Percentiles rank a stretch among this genome's conserved stretches.
phyloP scores from a whole-genome alignment of 2,329 filamentous ascomycete species.

The Pseudopyrenochaeta lycopersici region DNA sequence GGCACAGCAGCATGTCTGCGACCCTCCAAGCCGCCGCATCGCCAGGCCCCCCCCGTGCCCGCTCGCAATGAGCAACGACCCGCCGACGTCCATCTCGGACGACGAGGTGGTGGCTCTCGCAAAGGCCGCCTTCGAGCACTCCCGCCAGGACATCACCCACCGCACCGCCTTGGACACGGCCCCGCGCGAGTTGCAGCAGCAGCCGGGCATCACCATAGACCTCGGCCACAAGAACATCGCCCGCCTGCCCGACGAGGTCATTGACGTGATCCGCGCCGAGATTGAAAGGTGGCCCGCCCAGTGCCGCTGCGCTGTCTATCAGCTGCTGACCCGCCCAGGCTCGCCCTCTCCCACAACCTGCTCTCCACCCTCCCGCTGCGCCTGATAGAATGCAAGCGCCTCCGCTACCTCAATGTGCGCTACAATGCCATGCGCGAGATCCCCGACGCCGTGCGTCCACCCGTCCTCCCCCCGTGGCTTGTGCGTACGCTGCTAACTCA shows the following conservation, averaged over 20 bases:
- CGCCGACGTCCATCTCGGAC: slow-evolving; percentile 61
- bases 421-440: slow-evolving; percentile 77
- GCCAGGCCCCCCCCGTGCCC: slow-evolving; percentile 16
- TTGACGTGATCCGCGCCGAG: slow-evolving; percentile 77
- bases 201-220: slow-evolving; percentile 80
- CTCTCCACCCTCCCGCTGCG: slow-evolving; percentile 73
- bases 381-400: slow-evolving; percentile 77
- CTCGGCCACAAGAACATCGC: slow-evolving; percentile 78
- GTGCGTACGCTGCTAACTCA: slow-evolving; percentile 13
- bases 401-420: slow-evolving; percentile 82
- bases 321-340: slow-evolving; percentile 57
- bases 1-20: slow-evolving; percentile 15
- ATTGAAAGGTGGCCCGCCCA: slow-evolving; percentile 69
- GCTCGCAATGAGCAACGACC: slow-evolving; percentile 51
- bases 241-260: slow-evolving; percentile 75
- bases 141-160: slow-evolving; percentile 69
- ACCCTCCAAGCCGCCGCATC: slow-evolving; percentile 10
- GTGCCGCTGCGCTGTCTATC: background rate
- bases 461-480: background rate
- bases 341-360: slow-evolving; percentile 83
- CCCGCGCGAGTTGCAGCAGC: slow-evolving; percentile 63
- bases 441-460: slow-evolving; percentile 66
- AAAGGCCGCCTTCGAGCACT: slow-evolving; percentile 72
- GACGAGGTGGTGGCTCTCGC: slow-evolving; percentile 72
- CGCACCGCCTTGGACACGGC: slow-evolving; percentile 63